A percentile compares a stretch with the other conserved stretches of the same genome.
These are phyloP conservation scores for Gossypium davidsonii DNA, from an alignment of 441 rosid species.

Conservation along the genomic window DNA sequence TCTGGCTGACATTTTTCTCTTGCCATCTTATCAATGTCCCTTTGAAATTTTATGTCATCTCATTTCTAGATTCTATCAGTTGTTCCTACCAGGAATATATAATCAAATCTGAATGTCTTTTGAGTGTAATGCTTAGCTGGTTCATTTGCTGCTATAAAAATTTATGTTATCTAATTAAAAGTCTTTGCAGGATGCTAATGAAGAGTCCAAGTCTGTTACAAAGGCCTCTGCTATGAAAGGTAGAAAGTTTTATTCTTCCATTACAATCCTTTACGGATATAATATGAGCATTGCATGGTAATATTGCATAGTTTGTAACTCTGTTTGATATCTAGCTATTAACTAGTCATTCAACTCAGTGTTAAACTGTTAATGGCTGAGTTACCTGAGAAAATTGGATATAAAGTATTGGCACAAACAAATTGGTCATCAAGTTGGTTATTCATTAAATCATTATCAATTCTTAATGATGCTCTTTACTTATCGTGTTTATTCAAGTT, in stretches of 20 bases:
- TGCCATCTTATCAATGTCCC: not conserved
- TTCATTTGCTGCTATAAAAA: not conserved
- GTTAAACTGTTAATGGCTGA: not conserved
- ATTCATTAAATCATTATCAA: not conserved
- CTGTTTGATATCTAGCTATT: not conserved
- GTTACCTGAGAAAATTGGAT: constrained; percentile 1
- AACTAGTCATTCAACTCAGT: not conserved
- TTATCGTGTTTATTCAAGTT: not conserved
- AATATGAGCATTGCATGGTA: not conserved
- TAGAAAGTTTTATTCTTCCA: constrained; percentile 12
- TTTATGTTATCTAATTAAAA: not conserved
- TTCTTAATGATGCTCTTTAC: not conserved
- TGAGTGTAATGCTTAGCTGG: not conserved
- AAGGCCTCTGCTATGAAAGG: constrained; percentile 95
- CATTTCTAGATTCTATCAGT: not conserved
- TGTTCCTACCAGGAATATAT: not conserved
- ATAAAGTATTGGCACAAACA: constrained; percentile 1
- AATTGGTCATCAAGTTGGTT: not conserved
- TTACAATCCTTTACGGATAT: not conserved
- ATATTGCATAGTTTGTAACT: not conserved
- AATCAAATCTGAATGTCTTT: not conserved
- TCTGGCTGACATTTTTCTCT: not conserved
- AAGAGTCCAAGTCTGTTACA: constrained; percentile 86
- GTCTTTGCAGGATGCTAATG: constrained; percentile 68
- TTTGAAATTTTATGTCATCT: not conserved